A percentile compares a stretch with the other conserved stretches of the same genome.
Conservation (phyloP, 139 green algal genomes). For the Nannochloris sp. region DNA sequence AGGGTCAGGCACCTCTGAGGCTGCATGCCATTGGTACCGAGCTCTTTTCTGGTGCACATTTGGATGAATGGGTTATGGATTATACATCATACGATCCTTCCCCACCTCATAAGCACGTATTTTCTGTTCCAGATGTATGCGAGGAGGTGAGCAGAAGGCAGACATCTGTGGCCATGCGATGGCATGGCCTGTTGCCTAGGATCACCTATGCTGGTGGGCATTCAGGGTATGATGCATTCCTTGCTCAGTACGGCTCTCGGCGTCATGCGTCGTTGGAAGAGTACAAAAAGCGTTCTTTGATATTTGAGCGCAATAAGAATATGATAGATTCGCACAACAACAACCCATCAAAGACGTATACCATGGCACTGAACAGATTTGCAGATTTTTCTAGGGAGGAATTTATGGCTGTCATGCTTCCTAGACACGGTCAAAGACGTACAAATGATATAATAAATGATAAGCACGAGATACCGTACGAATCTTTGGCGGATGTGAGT, state of each 20-base stretch:
- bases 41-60: conserved; percentile 27
- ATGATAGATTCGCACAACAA: conserved; percentile 29
- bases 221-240: conserved; percentile 33
- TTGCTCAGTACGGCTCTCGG: conserved; percentile 15
- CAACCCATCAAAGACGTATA: conserved; percentile 4
- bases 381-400: conserved; percentile 40
- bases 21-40: conserved; percentile 41
- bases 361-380: conserved; percentile 38
- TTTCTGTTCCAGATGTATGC: conserved; percentile 24
- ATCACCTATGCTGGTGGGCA: conserved; percentile 12
- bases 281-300: conserved; percentile 12
- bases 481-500: neutral
- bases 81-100: conserved; percentile 19
- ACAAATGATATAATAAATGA: neutral
- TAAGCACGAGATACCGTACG: conserved; percentile 26
- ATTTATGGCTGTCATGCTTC: conserved; percentile 38
- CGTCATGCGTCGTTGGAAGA: conserved; percentile 16
- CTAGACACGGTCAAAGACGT: neutral
- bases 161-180: neutral
- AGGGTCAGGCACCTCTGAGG: conserved; percentile 16
- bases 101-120: conserved; percentile 11
- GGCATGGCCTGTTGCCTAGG: conserved; percentile 5
- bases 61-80: conserved; percentile 33
- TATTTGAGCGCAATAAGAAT: conserved; percentile 18
- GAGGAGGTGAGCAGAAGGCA: neutral